These are phyloP conservation scores for Daldinia loculata DNA, from an alignment of 495 filamentous ascomycete species.

Conservation along the genomic window DNA sequence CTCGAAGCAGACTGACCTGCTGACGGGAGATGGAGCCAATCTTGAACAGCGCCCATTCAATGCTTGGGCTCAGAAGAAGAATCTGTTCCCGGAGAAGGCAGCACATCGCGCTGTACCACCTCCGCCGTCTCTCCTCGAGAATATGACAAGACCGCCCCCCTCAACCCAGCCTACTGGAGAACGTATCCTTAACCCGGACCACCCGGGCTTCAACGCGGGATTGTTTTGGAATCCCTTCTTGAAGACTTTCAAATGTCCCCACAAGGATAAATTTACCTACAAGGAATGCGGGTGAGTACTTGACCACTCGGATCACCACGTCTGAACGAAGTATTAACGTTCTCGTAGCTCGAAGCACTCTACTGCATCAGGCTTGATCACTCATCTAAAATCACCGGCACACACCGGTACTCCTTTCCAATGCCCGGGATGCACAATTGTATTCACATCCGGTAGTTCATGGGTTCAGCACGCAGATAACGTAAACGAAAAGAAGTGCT, in stretches of 20 bases:
- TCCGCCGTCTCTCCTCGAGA: slow-evolving; percentile 9
- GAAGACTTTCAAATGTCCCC: slow-evolving; percentile 52
- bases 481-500: slow-evolving; percentile 34
- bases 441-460: slow-evolving; percentile 42
- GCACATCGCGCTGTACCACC: not conserved
- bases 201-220: slow-evolving; percentile 43
- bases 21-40: slow-evolving; percentile 12
- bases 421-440: slow-evolving; percentile 46
- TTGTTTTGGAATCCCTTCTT: slow-evolving; percentile 41
- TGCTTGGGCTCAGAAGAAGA: slow-evolving; percentile 34
- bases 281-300: slow-evolving; percentile 51
- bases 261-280: slow-evolving; percentile 26
- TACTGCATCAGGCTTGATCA: slow-evolving; percentile 19
- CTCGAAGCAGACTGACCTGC: slow-evolving; percentile 18
- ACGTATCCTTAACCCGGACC: slow-evolving; percentile 44
- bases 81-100: slow-evolving; percentile 31
- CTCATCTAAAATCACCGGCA: slow-evolving; percentile 47
- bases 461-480: slow-evolving; percentile 50
- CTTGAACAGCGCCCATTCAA: slow-evolving; percentile 18
- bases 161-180: slow-evolving; percentile 5
- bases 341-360: slow-evolving; percentile 43
- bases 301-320: not conserved
- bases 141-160: slow-evolving; percentile 5
- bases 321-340: slow-evolving; percentile 16
- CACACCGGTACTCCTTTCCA: slow-evolving; percentile 41